phyloP scores from a whole-genome alignment of 2,329 filamentous ascomycete species.

The Neofusicoccum ribis region DNA sequence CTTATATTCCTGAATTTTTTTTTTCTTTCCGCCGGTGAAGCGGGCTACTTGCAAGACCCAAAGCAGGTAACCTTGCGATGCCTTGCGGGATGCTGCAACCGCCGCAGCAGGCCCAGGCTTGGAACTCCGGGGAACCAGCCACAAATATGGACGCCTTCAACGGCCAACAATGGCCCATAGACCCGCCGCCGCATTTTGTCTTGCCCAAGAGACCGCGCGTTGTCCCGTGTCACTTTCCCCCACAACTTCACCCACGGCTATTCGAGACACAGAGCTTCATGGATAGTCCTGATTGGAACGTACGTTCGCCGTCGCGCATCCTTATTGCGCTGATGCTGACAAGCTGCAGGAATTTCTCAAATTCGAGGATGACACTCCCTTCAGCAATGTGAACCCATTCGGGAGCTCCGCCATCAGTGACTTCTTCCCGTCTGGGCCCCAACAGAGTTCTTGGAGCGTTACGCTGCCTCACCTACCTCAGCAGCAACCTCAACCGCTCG shows the following conservation, averaged over 20 bases:
- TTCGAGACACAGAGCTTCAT: constrained; percentile 14
- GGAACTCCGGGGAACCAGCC: neutral
- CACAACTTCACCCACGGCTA: neutral
- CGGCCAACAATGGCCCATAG: constrained; percentile 4
- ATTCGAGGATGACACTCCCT: neutral
- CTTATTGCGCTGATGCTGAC: neutral
- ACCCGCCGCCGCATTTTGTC: neutral
- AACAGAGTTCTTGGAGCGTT: neutral
- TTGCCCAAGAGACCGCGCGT: neutral
- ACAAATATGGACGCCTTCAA: neutral
- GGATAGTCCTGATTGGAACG: constrained; percentile 11
- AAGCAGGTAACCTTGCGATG: neutral
- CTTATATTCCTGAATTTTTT: neutral
- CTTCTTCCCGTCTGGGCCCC: neutral
- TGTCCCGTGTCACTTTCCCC: neutral
- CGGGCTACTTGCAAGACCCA: neutral
- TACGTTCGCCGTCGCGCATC: neutral
- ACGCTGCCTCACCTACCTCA: neutral
- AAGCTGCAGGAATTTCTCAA: neutral
- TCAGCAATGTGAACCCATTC: neutral
- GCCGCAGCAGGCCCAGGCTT: neutral
- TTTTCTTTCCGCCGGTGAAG: constrained; percentile 9
- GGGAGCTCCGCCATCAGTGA: neutral
- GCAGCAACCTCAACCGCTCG: neutral
- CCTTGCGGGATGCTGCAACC: constrained; percentile 7